Evolutionary conservation across 2,329 filamentous ascomycete species (phyloP).

Genomic region (Exophiala bonariae): DNA sequence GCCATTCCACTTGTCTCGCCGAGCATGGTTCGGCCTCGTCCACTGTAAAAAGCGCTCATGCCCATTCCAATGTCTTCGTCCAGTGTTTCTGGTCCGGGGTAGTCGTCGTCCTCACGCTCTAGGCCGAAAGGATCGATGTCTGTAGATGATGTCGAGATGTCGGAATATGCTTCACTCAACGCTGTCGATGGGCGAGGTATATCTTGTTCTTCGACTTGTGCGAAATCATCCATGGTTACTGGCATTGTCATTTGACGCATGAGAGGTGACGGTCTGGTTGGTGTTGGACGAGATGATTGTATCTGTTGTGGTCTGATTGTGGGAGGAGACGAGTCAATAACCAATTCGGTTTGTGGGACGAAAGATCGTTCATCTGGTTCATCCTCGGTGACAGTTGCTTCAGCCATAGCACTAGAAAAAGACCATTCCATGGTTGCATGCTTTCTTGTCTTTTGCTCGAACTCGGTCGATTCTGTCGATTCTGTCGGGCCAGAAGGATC

Average conservation of each 20-base stretch:
- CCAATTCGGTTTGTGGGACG: background rate
- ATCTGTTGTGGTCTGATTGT: constrained; percentile 5
- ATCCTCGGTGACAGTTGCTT: constrained; percentile 22
- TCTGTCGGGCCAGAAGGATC: constrained; percentile 1
- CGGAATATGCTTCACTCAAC: constrained; percentile 26
- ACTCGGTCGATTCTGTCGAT: background rate
- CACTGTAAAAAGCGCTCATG: constrained; percentile 20
- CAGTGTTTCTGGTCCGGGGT: constrained; percentile 23
- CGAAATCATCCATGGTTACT: constrained; percentile 26
- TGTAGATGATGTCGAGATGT: constrained; percentile 23
- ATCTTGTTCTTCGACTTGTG: constrained; percentile 19
- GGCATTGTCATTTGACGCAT: constrained; percentile 28
- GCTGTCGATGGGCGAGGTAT: constrained; percentile 25
- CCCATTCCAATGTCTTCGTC: constrained; percentile 20
- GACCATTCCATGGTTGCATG: constrained; percentile 36
- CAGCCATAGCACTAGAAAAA: constrained; percentile 46
- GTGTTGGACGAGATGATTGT: constrained; percentile 13
- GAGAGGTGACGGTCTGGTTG: constrained; percentile 23
- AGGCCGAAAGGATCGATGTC: constrained; percentile 28
- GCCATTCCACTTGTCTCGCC: constrained; percentile 7
- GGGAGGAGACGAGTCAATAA: constrained; percentile 15
- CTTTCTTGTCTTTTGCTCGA: constrained; percentile 28
- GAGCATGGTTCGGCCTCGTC: constrained; percentile 24
- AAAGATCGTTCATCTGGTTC: background rate
- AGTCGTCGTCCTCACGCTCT: constrained; percentile 23